Evolutionary conservation across 257 asterid species (phyloP), one percentile per base, ranked within the genome.

Genomic region (Hygrophila difformis): DNA sequence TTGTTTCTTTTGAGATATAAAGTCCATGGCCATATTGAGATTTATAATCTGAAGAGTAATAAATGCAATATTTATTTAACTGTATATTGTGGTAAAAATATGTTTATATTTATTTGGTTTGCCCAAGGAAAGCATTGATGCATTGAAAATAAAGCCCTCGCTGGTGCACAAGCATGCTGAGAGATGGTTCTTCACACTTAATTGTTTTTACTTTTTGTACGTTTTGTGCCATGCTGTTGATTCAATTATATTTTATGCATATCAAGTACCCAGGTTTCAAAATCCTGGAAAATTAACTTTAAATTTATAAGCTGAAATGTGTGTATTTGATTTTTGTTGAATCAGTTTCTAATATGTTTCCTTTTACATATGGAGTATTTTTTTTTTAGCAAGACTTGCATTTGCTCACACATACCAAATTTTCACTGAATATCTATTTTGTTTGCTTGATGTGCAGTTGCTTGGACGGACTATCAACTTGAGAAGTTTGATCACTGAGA

Each of bases 401-500:
- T 46, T 34, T 56, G 31, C 3, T 43, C 17, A 18, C 34, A 13
- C 42, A 11, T 62, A 17, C 22, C 37, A 3, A 24, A 2, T 24
- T 24, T 24, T 24, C 0, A 9, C 37, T 33, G 37, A 33, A 33
- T 5, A 33, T 33, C 37, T 5, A 33, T 33, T 33, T 3, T 2
- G 3, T 19, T 46, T 46, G 60, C 50, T 26, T 49, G 53, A 31
- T 66, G 24, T 70, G 13, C 55, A 89, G 98, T 75, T 89, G 78
- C 85, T 89, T 37, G 98, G 98, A 63, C 74, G 98, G 79, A 79
- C 93, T 44, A 74, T 89, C 76, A 81, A 89, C 75, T 75, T 89
- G 76, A 85, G 94, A 72, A 79, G 82, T 63, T 78, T 89, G 81
- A 70, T 82, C 56, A 59, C 92, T 47, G 94, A 70, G 71, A 85